A percentile compares a stretch with the other conserved stretches of the same genome.
These are phyloP conservation scores for Pseudoscleropodium purum DNA, from an alignment of 225 moss, liverwort and hornwort species.

Conservation along the genomic window DNA sequence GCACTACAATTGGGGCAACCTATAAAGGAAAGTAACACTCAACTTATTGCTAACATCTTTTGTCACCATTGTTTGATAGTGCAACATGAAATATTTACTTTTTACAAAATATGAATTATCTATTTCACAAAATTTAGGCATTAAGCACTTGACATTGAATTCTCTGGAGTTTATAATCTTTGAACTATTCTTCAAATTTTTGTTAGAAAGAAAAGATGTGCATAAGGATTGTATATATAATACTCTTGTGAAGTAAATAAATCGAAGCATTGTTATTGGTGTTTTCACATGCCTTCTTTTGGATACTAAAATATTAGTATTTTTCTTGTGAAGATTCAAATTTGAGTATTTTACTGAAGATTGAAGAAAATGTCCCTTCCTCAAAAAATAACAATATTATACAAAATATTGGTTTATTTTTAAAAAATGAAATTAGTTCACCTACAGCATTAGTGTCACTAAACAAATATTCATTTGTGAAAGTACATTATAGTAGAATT, in stretches of 20 bases:
- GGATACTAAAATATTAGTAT: too few relatives aligned
- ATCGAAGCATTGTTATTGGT: not conserved
- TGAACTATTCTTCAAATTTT: not conserved
- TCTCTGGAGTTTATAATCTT: not conserved
- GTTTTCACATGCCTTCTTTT: not conserved
- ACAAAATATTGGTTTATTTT: too few relatives aligned
- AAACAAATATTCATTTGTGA: not conserved
- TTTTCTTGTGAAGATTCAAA: too few relatives aligned
- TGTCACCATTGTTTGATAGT: not conserved
- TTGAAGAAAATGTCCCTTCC: too few relatives aligned
- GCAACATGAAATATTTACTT: not conserved
- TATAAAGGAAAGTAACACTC: fast-evolving
- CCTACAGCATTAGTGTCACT: not conserved
- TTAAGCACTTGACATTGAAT: too few relatives aligned
- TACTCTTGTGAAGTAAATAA: too few relatives aligned
- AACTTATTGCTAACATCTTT: not conserved
- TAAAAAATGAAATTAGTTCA: not conserved
- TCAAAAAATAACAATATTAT: not conserved
- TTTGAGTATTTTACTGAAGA: too few relatives aligned
- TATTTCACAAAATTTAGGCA: not conserved
- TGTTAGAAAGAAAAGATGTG: not conserved
- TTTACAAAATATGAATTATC: not conserved
- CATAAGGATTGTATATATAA: too few relatives aligned
- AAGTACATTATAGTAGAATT: not conserved
- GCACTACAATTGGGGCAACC: not conserved